Conservation (phyloP, 2,329 filamentous ascomycete species). For the Geosmithia morbida region DNA sequence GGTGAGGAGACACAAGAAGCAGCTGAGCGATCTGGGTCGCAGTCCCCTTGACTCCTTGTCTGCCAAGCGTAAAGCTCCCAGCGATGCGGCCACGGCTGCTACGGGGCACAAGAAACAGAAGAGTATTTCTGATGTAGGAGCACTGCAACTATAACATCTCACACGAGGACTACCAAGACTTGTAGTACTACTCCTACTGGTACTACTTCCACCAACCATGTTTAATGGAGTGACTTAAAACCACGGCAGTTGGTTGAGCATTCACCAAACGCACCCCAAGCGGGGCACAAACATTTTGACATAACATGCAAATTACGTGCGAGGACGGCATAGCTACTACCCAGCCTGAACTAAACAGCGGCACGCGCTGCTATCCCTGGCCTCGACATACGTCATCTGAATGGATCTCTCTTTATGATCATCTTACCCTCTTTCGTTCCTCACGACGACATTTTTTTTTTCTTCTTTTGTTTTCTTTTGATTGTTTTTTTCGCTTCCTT, state of each 20-base stretch:
- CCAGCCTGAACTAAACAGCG: not conserved
- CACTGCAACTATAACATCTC: constrained; percentile 25
- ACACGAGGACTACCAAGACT: not conserved
- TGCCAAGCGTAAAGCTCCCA: constrained; percentile 41
- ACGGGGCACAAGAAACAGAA: constrained; percentile 39
- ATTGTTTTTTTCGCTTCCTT: not conserved
- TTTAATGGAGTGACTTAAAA: not conserved
- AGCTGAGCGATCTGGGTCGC: constrained; percentile 25
- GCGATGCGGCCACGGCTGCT: constrained; percentile 17
- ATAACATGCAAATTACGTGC: not conserved
- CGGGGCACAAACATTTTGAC: not conserved
- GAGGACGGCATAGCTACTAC: constrained; percentile 2
- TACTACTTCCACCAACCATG: not conserved
- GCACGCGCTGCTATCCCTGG: constrained; percentile 1
- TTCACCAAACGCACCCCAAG: too few relatives aligned
- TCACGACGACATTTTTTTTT: too few relatives aligned
- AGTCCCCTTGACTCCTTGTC: constrained; percentile 34
- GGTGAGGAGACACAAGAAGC: constrained; percentile 41
- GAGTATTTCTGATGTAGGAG: constrained; percentile 42
- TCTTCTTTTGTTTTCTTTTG: not conserved
- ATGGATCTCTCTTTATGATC: too few relatives aligned
- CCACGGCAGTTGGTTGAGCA: too few relatives aligned
- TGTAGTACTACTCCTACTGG: not conserved
- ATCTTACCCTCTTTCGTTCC: not conserved
- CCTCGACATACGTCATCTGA: not conserved